These are phyloP conservation scores for Fusarium tanahbumbuense DNA, from an alignment of 2,329 filamentous ascomycete genomes.

Conservation along the genomic window DNA sequence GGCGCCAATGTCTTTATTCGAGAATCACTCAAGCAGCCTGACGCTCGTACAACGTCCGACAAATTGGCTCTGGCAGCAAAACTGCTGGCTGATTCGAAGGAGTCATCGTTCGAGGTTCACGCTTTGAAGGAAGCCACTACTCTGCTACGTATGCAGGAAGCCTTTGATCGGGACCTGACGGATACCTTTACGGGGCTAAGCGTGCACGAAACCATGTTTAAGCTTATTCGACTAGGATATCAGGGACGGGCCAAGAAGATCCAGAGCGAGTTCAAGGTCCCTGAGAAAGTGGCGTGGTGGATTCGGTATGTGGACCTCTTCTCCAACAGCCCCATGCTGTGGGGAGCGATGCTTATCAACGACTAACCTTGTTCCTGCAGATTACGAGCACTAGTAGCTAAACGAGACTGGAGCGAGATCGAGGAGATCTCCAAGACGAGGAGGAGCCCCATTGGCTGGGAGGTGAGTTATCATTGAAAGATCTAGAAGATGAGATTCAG, in stretches of 20 bases:
- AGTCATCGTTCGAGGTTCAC: conserved; percentile 78
- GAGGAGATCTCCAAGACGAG: conserved; percentile 83
- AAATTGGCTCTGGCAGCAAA: conserved; percentile 90
- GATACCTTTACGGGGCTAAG: conserved; percentile 83
- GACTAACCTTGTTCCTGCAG: conserved; percentile 55
- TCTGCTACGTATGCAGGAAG: conserved; percentile 86
- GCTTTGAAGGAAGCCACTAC: conserved; percentile 83
- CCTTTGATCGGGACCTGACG: conserved; percentile 84
- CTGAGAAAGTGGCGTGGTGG: conserved; percentile 93
- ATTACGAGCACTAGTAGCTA: conserved; percentile 87
- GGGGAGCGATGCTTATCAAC: conserved; percentile 15
- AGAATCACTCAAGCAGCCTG: conserved; percentile 81
- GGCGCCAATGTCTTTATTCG: conserved; percentile 88
- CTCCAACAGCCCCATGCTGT: conserved; percentile 20
- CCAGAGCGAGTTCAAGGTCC: conserved; percentile 90
- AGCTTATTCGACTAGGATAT: conserved; percentile 84
- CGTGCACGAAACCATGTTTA: conserved; percentile 92
- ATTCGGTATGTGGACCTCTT: conserved; percentile 62
- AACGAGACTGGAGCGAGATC: conserved; percentile 91
- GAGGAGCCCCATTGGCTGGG: conserved; percentile 96
- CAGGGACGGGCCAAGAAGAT: conserved; percentile 87
- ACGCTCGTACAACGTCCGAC: conserved; percentile 77
- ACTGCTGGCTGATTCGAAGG: conserved; percentile 84
- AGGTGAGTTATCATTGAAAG: conserved; percentile 66
- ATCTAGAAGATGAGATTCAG: not conserved